Conservation (phyloP, 441 rosid genomes). For the Pelargonium citronellum region DNA sequence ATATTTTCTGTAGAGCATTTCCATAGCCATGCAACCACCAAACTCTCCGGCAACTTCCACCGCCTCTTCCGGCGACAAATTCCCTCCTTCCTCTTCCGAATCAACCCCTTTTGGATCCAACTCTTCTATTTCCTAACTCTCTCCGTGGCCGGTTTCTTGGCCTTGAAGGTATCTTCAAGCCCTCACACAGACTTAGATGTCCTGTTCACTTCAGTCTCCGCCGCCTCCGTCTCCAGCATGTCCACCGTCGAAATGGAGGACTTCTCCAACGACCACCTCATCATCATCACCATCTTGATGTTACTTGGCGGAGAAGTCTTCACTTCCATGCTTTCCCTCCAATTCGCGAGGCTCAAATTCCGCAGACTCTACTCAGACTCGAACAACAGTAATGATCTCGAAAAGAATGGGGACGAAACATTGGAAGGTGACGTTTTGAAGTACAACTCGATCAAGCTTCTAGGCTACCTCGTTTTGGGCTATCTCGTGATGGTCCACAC, state of each 20-base stretch:
- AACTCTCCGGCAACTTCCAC: neutral
- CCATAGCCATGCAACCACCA: no score
- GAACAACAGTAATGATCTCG: neutral
- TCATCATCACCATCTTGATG: slow-evolving; percentile 48
- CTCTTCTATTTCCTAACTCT: neutral
- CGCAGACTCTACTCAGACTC: neutral
- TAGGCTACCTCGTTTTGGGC: slow-evolving; percentile 20
- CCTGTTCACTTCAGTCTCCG: slow-evolving; percentile 56
- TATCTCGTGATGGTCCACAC: slow-evolving; percentile 25
- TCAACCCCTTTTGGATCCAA: neutral
- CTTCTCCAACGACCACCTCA: slow-evolving; percentile 55
- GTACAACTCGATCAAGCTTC: slow-evolving; percentile 5
- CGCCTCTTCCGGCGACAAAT: neutral
- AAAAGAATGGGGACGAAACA: neutral
- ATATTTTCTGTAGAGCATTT: no score
- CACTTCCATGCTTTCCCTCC: slow-evolving; percentile 34
- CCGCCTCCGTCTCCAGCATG: slow-evolving; percentile 64
- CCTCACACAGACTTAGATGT: neutral
- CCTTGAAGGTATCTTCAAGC: neutral
- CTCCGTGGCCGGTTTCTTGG: neutral
- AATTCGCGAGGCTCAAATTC: slow-evolving; percentile 4
- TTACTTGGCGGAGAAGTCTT: slow-evolving; percentile 46
- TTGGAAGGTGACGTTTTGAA: neutral
- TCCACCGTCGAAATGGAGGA: slow-evolving; percentile 63
- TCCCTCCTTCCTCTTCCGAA: neutral